Evolutionary conservation across 345 rosid genomes (phyloP), one percentile per base, ranked within the genome.

Genomic region (Trapa bicornis): DNA sequence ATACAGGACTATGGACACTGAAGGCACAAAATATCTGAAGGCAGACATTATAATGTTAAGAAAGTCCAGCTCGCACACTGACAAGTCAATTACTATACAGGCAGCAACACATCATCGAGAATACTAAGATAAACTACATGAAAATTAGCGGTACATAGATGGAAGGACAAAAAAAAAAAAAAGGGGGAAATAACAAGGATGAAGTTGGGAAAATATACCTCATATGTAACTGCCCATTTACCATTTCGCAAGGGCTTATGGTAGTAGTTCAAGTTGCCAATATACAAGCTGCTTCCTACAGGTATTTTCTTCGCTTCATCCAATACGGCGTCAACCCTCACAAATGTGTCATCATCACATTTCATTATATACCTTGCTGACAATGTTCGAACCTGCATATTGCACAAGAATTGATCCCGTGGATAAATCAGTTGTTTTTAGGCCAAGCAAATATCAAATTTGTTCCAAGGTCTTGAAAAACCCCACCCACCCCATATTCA

Each of bases 211-310:
- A 6, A 5, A 12, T 41, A 0, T 86, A 93, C 98, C 96, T 93
- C 96, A 58, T 88, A 85, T n/a, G 92, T 85, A 73, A 90, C 98
- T 41, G 92, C 96, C 98, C 98, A 93, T 90, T 93, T 93, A 56
- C 98, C 98, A 2, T 85, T 45, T n/a, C 98, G 88, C 43, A 92
- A 76, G 74, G 97, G 97, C 80, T 81, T 86, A 68, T 88, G 96
- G 79, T 81, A 83, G 76, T 89, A 92, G 77, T 92, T 92, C 71
- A 89, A 82, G 73, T 92, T 92, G 56, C 97, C 97, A 62, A 89
- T 79, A 71, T 89, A 92, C 69, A 89, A 71, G 83, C 90, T 92
- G 62, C 76, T 80, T 47, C 76, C 86, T 48, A 71, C 77, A 0
- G 87, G 92, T 56, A 85, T 80, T 63, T 84, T 85, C 72, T 72